phyloP scores from a whole-genome alignment of 805 yeast species.

The Candida suzukii region DNA sequence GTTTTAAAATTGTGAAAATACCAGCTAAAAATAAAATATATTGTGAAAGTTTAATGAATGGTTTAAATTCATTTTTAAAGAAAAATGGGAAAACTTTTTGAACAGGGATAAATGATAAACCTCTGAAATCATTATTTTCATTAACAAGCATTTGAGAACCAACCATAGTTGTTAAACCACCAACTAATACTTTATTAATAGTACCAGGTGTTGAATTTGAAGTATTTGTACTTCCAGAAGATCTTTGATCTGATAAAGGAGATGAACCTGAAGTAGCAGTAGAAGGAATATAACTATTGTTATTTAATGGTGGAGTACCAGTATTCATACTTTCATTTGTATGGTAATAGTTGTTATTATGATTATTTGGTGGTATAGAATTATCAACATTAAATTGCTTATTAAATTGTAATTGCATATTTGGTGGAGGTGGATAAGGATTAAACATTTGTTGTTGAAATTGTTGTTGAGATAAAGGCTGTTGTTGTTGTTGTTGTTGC shows the following conservation, averaged over 20 bases:
- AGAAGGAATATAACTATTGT: not conserved
- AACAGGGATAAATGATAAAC: constrained; percentile 19
- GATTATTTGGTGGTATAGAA: not conserved
- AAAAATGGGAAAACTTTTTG: constrained; percentile 16
- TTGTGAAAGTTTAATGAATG: constrained; percentile 6
- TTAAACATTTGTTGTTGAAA: too few relatives aligned
- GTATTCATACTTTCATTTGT: not conserved
- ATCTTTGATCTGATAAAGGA: not conserved
- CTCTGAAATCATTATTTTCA: constrained; percentile 12
- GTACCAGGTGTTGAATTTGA: not conserved
- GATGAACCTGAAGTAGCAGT: not conserved
- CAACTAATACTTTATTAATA: constrained; percentile 18
- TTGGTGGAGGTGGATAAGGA: constrained; percentile 1
- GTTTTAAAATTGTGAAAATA: constrained; percentile 12
- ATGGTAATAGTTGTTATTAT: not conserved
- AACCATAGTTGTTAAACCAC: constrained; percentile 27
- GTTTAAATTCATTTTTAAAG: constrained; percentile 8
- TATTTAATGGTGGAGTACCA: not conserved
- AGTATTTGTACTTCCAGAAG: not conserved
- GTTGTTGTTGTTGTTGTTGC: constrained; percentile 1
- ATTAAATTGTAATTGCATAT: not conserved
- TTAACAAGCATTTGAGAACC: constrained; percentile 22
- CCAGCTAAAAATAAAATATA: constrained; percentile 16
- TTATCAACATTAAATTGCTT: not conserved
- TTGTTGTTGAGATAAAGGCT: constrained; percentile 2